Evolutionary conservation across 1,284 basidiomycete genomes (phyloP), one percentile per base, ranked within the genome.

Genomic region (Fomes fomentarius): DNA sequence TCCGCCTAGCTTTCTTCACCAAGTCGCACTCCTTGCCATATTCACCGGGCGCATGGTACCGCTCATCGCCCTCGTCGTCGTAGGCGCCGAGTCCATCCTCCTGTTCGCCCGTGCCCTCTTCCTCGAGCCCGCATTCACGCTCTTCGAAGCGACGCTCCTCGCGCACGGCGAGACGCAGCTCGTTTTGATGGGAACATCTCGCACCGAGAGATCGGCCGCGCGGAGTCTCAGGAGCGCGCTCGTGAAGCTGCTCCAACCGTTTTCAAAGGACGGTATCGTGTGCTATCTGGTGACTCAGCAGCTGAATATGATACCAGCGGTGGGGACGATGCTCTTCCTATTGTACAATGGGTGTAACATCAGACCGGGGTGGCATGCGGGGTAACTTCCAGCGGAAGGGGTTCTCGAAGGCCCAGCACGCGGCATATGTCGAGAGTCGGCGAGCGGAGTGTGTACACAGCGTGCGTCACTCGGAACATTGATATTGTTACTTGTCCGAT

Each of bases 331-430:
- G 8, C 69, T 85, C 55, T 91, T 91, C 73, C 64, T 84, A 38
- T 54, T 81, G 17, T 77, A 76, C 63, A 82, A 82, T 53, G 79
- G 79, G 1, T 57, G 68, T 45, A 61, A 57, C 35, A 55, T 61
- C 17, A 85, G 86, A 12, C 86, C 84, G 0, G 70, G 75, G 6
- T 85, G 80, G 69, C 87, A 89, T 66, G 67, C 77, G 4, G 79
- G 86, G 31, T 90, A 89, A n/a, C 68, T 90, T 89, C 72, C 81
- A 87, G 68, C 76, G 89, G 50, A 89, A 88, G 69, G 77, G 78
- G 8, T 76, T 80, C 51, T 73, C 80, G 54, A 66, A 73, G 26
- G 56, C 69, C 40, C 74, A 79, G 39, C 71, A 79, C 19, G 74
- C 79, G 3, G 72, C 75, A 1, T 87, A 85, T 66, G 78, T 87